Evolutionary conservation across 257 asterid species (phyloP).

Genomic region (Linderniella brevidens): DNA sequence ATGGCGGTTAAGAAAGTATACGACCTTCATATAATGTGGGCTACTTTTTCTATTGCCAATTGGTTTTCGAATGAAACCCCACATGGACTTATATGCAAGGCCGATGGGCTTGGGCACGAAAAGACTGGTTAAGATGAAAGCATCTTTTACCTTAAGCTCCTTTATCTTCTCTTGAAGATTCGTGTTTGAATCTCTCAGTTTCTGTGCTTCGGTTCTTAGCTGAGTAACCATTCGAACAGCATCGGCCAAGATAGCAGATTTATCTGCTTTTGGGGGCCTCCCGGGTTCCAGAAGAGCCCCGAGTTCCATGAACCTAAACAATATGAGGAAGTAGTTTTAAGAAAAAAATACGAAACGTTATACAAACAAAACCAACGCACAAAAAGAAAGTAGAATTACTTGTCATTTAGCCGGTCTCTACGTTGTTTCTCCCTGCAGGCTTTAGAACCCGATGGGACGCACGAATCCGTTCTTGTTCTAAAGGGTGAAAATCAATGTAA

Average conservation of each 20-base stretch:
- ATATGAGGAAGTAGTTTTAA: constrained; percentile 3
- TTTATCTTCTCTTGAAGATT: constrained; percentile 54
- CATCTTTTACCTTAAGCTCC: constrained; percentile 44
- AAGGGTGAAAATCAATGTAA: background rate
- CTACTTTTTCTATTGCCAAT: too few species aligned
- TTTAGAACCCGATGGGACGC: constrained; percentile 48
- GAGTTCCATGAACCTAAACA: constrained; percentile 47
- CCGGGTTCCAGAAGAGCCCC: constrained; percentile 70
- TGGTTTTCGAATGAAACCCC: too few species aligned
- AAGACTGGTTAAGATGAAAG: background rate
- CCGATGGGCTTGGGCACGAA: background rate
- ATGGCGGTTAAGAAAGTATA: too few species aligned
- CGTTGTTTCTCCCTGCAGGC: constrained; percentile 71
- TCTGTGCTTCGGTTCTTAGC: constrained; percentile 49
- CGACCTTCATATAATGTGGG: too few species aligned
- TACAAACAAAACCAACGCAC: background rate
- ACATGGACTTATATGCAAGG: too few species aligned
- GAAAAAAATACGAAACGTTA: background rate
- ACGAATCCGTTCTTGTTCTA: constrained; percentile 40
- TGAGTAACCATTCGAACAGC: constrained; percentile 59
- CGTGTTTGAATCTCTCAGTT: constrained; percentile 45
- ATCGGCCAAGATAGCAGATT: constrained; percentile 49
- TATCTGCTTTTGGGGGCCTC: constrained; percentile 58
- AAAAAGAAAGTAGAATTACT: constrained; percentile 20
- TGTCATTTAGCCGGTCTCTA: constrained; percentile 60